These are phyloP conservation scores for Saturnispora gosingensis DNA, from an alignment of 805 yeast genomes.

Conservation along the genomic window DNA sequence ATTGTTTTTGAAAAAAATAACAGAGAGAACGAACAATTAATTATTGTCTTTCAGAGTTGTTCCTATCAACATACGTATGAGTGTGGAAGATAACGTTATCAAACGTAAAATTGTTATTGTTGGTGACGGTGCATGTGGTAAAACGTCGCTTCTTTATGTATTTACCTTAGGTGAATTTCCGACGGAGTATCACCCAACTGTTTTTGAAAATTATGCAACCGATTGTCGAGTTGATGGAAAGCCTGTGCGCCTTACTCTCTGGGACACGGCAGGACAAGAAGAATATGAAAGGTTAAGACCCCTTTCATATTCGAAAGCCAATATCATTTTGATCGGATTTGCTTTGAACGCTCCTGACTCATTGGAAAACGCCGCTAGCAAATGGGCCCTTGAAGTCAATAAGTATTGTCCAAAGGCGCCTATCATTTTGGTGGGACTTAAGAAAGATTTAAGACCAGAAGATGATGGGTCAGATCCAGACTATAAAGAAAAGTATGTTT, in stretches of 20 bases:
- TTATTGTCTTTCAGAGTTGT: not conserved
- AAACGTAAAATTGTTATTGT: conserved; percentile 79
- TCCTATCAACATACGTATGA: not conserved
- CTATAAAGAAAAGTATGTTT: conserved; percentile 39
- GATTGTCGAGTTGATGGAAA: conserved; percentile 93
- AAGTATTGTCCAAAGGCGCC: conserved; percentile 78
- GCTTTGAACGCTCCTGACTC: conserved; percentile 82
- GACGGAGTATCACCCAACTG: conserved; percentile 87
- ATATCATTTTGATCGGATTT: conserved; percentile 77
- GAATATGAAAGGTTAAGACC: conserved; percentile 89
- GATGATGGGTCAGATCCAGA: conserved; percentile 27
- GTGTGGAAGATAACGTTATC: conserved; percentile 25
- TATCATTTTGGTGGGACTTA: conserved; percentile 69
- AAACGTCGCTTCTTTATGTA: conserved; percentile 82
- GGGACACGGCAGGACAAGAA: conserved; percentile 98
- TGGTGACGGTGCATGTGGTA: conserved; percentile 95
- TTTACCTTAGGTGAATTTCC: conserved; percentile 92
- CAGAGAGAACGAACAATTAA: not conserved
- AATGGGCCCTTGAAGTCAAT: conserved; percentile 82
- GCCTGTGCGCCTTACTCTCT: conserved; percentile 74
- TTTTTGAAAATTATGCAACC: conserved; percentile 88
- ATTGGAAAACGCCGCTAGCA: conserved; percentile 66
- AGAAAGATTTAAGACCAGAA: conserved; percentile 60
- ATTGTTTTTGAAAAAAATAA: not conserved
- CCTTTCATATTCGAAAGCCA: conserved; percentile 77